Conservation (phyloP, 306 rosid genomes). For the Pachyrhizus erosus region DNA sequence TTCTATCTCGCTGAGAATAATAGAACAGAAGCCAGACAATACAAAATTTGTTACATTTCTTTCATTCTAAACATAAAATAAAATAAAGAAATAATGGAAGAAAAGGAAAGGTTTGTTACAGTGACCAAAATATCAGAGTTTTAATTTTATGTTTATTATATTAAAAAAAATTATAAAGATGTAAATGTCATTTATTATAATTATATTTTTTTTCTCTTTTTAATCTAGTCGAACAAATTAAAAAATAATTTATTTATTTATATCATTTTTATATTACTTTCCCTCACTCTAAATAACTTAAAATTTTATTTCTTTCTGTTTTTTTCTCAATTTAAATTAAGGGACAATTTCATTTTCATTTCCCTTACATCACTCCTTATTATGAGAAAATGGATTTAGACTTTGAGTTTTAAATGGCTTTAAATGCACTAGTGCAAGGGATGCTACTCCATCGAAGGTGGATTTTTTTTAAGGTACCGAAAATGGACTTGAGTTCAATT, state of each 20-base stretch:
- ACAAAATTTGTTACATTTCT: neutral
- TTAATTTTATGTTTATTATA: neutral
- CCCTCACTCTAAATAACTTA: neutral
- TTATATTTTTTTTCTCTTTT: neutral
- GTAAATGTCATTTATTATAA: neutral
- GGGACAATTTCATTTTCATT: neutral
- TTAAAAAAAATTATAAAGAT: neutral
- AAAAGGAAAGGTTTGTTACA: neutral
- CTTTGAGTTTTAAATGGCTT: neutral
- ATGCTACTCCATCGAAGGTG: neutral
- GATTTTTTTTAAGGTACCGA: too few species aligned
- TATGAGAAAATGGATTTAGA: neutral
- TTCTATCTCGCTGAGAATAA: neutral
- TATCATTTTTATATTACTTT: neutral
- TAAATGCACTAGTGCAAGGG: neutral
- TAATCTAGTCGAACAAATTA: neutral
- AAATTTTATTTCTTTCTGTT: neutral
- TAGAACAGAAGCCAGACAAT: neutral
- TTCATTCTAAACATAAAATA: neutral
- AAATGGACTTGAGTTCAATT: neutral
- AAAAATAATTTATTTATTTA: neutral
- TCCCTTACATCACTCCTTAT: neutral
- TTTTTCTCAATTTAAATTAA: neutral
- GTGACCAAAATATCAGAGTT: neutral
- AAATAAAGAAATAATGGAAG: neutral